Percentiles rank a stretch among this genome's conserved stretches.
phyloP scores from a whole-genome alignment of 2,329 filamentous ascomycete species.

The Sclerotinia nivalis region DNA sequence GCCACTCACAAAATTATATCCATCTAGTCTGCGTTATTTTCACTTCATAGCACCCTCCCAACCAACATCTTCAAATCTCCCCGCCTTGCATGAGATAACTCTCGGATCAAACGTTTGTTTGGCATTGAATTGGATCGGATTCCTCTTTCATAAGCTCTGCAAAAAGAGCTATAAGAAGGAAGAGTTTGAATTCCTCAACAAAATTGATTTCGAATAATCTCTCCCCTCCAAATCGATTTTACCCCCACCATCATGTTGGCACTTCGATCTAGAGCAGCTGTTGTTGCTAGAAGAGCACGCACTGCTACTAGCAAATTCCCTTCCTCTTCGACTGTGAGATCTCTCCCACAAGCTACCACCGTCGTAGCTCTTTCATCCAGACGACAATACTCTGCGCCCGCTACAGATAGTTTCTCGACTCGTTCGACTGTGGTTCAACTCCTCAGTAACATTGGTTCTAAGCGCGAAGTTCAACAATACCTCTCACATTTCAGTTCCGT shows the following conservation, averaged over 20 bases:
- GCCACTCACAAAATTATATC: neutral
- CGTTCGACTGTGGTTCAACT: slow-evolving; percentile 84
- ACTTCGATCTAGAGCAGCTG: slow-evolving; percentile 38
- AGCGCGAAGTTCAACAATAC: slow-evolving; percentile 95
- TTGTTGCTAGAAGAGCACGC: slow-evolving; percentile 38
- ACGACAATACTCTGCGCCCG: slow-evolving; percentile 39
- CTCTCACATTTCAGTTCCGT: slow-evolving; percentile 96
- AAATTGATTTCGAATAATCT: neutral
- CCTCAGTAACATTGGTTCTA: slow-evolving; percentile 92
- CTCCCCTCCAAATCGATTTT: slow-evolving; percentile 16
- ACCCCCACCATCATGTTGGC: slow-evolving; percentile 39
- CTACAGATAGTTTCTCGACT: slow-evolving; percentile 48
- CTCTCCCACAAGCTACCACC: slow-evolving; percentile 37
- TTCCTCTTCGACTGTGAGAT: slow-evolving; percentile 29
- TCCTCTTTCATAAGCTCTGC: slow-evolving; percentile 32
- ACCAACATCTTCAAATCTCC: slow-evolving; percentile 19
- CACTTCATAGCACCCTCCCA: slow-evolving; percentile 13
- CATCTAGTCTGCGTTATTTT: slow-evolving; percentile 36
- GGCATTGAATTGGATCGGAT: slow-evolving; percentile 29
- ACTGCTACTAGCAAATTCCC: slow-evolving; percentile 35
- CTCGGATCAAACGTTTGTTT: slow-evolving; percentile 30
- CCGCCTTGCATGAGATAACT: slow-evolving; percentile 39
- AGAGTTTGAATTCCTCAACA: slow-evolving; percentile 7
- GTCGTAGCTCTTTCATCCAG: slow-evolving; percentile 33
- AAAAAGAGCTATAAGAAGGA: slow-evolving; percentile 34